Evolutionary conservation across 129 eudicot genomes (phyloP).

Genomic region (Gnaphalium uliginosum): DNA sequence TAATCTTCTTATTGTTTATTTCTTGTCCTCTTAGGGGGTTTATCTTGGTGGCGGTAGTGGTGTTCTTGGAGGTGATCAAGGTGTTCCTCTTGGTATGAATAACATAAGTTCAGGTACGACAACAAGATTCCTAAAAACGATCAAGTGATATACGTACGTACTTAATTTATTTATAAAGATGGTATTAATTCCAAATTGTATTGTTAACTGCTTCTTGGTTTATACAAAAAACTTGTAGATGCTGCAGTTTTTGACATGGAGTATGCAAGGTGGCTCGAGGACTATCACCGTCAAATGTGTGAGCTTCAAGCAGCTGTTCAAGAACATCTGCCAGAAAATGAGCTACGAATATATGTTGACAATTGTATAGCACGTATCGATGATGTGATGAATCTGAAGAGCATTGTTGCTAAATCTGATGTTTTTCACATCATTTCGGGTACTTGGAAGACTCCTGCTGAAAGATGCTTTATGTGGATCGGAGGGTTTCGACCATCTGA

Average conservation of each 20-base stretch:
- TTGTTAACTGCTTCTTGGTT: constrained; percentile 10
- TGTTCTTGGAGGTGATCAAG: constrained; percentile 80
- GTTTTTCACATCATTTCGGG: constrained; percentile 92
- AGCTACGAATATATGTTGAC: constrained; percentile 78
- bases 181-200: background rate
- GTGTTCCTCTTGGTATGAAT: constrained; percentile 53
- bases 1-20: background rate
- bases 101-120: constrained; percentile 70
- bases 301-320: constrained; percentile 89
- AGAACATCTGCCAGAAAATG: constrained; percentile 87
- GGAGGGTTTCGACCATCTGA: constrained; percentile 98
- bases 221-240: constrained; percentile 40
- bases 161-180: background rate
- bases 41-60: constrained; percentile 71
- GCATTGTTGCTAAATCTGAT: constrained; percentile 75
- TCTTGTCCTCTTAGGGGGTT: constrained; percentile 54
- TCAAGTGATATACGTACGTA: background rate
- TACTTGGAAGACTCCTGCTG: constrained; percentile 96
- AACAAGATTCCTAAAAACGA: background rate
- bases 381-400: constrained; percentile 71
- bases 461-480: constrained; percentile 97
- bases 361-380: constrained; percentile 81
- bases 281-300: constrained; percentile 81
- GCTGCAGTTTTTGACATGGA: constrained; percentile 94
- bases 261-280: constrained; percentile 91